These are phyloP conservation scores for Sporobolomyces pararoseus DNA, from an alignment of 768 basidiomycete species.

Conservation along the genomic window DNA sequence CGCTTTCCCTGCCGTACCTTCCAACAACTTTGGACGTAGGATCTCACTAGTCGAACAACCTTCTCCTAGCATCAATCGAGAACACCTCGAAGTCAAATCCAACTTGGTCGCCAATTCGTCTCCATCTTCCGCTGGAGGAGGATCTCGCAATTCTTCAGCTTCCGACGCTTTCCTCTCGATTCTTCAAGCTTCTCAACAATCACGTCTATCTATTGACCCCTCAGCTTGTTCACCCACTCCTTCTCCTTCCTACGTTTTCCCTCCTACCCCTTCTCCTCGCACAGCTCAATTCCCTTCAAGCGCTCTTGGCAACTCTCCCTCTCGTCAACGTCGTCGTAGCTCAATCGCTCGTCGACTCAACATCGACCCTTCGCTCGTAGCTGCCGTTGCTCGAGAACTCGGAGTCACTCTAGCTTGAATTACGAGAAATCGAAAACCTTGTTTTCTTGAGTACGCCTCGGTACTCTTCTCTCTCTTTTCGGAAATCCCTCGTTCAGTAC, in stretches of 20 bases:
- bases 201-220: background rate
- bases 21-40: too few species aligned
- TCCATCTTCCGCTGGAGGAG: background rate
- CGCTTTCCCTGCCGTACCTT: background rate
- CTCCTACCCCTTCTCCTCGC: background rate
- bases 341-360: constrained; percentile 14
- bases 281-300: background rate
- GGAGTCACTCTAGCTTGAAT: constrained; percentile 11
- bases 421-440: too few species aligned
- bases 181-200: background rate
- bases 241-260: constrained; percentile 5
- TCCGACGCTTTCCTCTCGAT: background rate
- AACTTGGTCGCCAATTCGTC: too few species aligned
- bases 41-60: background rate
- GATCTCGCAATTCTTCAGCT: background rate
- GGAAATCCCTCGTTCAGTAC: too few species aligned
- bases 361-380: constrained; percentile 17
- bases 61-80: too few species aligned
- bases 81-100: too few species aligned
- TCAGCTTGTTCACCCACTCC: background rate
- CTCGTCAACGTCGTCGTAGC: constrained; percentile 18
- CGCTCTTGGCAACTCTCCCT: background rate
- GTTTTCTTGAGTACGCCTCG: too few species aligned
- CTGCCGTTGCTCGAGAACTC: constrained; percentile 16
- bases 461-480: background rate